These are phyloP conservation scores for Xerocomellus intermedius DNA, from an alignment of 768 basidiomycete species.

Conservation along the genomic window DNA sequence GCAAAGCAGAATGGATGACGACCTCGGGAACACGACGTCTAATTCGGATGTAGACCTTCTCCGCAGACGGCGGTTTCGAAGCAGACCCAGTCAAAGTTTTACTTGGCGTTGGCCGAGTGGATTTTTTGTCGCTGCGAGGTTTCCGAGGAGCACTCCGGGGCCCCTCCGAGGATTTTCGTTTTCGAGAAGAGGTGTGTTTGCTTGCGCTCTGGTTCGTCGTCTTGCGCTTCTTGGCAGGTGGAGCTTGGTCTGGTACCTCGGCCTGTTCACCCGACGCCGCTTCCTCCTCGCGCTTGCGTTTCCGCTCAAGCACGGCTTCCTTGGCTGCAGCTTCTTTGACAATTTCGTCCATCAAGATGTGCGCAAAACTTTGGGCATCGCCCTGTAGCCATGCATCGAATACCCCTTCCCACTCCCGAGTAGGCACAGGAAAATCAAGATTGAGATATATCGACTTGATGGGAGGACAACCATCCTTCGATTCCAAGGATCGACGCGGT, in stretches of 20 bases:
- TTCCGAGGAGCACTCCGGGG: conserved; percentile 29
- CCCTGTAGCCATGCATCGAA: conserved; percentile 91
- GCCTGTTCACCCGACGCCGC: conserved; percentile 15
- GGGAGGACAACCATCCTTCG: conserved; percentile 49
- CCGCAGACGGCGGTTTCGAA: conserved; percentile 21
- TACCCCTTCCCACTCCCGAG: conserved; percentile 84
- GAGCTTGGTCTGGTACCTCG: conserved; percentile 11
- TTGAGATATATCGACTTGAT: conserved; percentile 80
- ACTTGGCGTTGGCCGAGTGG: conserved; percentile 13
- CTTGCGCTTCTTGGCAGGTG: conserved; percentile 28
- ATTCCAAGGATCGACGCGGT: conserved; percentile 36
- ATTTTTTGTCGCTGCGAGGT: conserved; percentile 24
- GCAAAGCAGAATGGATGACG: conserved; percentile 15
- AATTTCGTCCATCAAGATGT: conserved; percentile 55
- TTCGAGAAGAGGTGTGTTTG: conserved; percentile 19
- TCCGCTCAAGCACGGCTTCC: conserved; percentile 54
- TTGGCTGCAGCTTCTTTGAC: conserved; percentile 53
- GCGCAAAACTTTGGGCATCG: conserved; percentile 80
- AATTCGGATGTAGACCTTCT: conserved; percentile 30
- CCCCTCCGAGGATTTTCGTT: conserved; percentile 27
- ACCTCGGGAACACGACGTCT: conserved; percentile 19
- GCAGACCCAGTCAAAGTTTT: conserved; percentile 12
- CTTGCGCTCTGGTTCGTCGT: conserved; percentile 10
- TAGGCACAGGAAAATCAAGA: conserved; percentile 81
- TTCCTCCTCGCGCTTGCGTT: conserved; percentile 55